These are phyloP conservation scores for Emergomyces pasteurianus DNA, from an alignment of 2,329 filamentous ascomycete genomes.

Conservation along the genomic window DNA sequence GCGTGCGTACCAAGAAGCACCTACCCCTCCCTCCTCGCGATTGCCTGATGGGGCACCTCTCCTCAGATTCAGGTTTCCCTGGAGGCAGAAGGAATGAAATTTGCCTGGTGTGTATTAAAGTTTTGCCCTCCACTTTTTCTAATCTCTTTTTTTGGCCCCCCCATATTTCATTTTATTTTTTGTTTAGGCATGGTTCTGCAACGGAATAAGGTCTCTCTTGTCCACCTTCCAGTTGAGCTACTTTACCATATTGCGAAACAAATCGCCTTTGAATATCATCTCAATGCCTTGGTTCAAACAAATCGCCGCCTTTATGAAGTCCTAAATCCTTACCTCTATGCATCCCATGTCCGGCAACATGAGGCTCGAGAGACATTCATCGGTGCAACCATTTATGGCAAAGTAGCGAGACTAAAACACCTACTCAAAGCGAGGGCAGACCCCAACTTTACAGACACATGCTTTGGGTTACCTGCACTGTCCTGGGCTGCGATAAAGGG, in stretches of 20 bases:
- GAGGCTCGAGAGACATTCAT: neutral
- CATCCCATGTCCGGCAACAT: neutral
- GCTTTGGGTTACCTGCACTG: neutral
- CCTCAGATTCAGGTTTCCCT: too few species aligned
- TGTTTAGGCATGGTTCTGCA: neutral
- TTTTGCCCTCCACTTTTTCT: too few species aligned
- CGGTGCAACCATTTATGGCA: neutral
- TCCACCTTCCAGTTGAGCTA: neutral
- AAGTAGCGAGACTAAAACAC: neutral
- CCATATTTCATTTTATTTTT: too few species aligned
- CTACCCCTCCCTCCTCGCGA: too few species aligned
- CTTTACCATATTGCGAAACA: neutral
- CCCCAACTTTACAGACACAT: neutral
- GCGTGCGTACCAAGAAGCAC: too few species aligned
- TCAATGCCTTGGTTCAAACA: neutral
- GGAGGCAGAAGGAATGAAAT: too few species aligned
- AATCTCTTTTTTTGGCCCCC: too few species aligned
- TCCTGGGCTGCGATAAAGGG: neutral
- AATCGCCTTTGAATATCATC: neutral
- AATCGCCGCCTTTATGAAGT: neutral
- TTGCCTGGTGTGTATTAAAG: too few species aligned
- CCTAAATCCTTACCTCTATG: neutral
- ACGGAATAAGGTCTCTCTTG: neutral
- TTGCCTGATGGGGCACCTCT: too few species aligned
- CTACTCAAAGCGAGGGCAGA: neutral